phyloP scores from a whole-genome alignment of 371 early-diverging fungal species.

The Amoeboaphelidium occidentale region DNA sequence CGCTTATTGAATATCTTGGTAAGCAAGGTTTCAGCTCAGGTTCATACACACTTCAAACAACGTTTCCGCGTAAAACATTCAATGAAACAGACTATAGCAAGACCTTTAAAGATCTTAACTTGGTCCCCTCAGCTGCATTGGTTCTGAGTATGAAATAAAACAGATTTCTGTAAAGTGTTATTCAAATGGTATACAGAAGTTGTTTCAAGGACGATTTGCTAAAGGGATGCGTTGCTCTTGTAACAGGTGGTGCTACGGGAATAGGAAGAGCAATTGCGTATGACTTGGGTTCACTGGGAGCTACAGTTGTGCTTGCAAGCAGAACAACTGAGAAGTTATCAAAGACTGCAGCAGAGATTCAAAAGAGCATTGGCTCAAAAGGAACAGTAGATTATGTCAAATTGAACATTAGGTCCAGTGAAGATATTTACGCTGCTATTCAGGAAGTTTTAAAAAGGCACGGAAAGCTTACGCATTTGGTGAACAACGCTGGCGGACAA shows the following conservation, averaged over 20 bases:
- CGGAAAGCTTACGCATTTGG: constrained; percentile 16
- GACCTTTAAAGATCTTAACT: not conserved
- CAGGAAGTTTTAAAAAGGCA: constrained; percentile 12
- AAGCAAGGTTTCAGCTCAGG: not conserved
- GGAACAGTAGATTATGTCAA: constrained; percentile 8
- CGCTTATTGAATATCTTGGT: not conserved
- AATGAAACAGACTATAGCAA: not conserved
- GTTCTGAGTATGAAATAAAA: not conserved
- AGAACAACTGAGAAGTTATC: constrained; percentile 15
- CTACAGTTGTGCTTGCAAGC: constrained; percentile 20
- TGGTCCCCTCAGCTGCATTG: not conserved
- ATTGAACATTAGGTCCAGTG: constrained; percentile 19
- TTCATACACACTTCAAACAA: not conserved
- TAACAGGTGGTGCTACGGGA: constrained; percentile 21
- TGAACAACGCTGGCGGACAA: constrained; percentile 25
- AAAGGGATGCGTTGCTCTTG: constrained; percentile 12
- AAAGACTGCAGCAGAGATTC: constrained; percentile 13
- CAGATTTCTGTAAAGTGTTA: not conserved
- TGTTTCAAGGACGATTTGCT: constrained; percentile 9
- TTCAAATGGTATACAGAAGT: not conserved
- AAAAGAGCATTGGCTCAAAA: constrained; percentile 8
- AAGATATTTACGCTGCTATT: constrained; percentile 9
- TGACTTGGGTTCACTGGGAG: constrained; percentile 22
- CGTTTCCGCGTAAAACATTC: not conserved
- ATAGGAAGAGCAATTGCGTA: constrained; percentile 23